Evolutionary conservation across 1,139 yeast species (phyloP).

Genomic region (Groenewaldozyma auringiensis): DNA sequence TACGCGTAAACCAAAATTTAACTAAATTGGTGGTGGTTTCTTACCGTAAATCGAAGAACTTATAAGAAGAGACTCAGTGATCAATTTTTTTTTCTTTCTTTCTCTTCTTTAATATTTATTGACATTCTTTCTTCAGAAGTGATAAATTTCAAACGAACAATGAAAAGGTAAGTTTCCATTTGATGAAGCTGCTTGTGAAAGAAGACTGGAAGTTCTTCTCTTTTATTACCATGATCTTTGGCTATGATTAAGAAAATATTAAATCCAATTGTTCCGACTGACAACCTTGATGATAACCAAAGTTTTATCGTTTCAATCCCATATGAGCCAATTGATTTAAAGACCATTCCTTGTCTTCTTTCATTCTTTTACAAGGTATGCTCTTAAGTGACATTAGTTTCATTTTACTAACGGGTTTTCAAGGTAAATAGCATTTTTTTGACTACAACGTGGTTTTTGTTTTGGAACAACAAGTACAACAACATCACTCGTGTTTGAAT

Average conservation of each 20-base stretch:
- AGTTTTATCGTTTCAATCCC: conserved; percentile 14
- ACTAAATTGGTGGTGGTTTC: too few species aligned
- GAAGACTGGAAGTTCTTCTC: background rate
- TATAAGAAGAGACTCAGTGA: too few species aligned
- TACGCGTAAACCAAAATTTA: too few species aligned
- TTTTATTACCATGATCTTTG: background rate
- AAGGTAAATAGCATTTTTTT: too few species aligned
- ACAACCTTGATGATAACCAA: conserved; percentile 12
- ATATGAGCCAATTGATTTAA: conserved; percentile 14
- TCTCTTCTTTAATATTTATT: too few species aligned
- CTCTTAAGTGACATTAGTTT: too few species aligned
- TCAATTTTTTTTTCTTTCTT: conserved; percentile 1
- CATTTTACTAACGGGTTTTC: too few species aligned
- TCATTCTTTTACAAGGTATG: background rate
- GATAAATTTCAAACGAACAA: background rate
- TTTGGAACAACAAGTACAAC: too few species aligned
- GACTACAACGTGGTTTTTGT: too few species aligned
- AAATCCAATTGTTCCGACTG: conserved; percentile 20
- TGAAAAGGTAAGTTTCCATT: background rate
- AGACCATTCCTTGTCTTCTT: background rate
- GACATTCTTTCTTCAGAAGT: background rate
- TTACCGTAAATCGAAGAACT: too few species aligned
- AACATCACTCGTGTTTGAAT: conserved; percentile 7
- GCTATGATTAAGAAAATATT: conserved; percentile 13
- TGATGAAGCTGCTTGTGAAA: too few species aligned